These are phyloP conservation scores for Yamadazyma sp. DNA, from an alignment of 1,139 yeast genomes.

Conservation along the genomic window DNA sequence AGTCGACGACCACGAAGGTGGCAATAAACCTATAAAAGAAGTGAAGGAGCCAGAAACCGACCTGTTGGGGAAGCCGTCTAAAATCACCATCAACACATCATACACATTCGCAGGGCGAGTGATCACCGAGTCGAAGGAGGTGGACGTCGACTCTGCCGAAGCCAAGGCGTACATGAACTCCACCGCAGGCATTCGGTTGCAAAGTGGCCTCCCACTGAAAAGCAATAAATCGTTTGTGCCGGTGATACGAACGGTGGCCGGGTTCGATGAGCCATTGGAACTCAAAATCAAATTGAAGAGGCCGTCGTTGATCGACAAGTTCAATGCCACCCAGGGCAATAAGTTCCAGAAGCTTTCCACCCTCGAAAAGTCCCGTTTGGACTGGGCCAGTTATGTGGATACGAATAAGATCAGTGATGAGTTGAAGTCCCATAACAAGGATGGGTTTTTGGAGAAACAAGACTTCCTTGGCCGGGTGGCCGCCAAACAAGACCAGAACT, in stretches of 20 bases:
- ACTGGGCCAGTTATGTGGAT: conserved; percentile 96
- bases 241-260: conserved; percentile 37
- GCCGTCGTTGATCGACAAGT: conserved; percentile 72
- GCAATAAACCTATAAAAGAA: too few species aligned
- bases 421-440: conserved; percentile 70
- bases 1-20: conserved; percentile 24
- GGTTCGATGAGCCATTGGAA: conserved; percentile 30
- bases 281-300: conserved; percentile 55
- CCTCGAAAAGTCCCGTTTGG: conserved; percentile 85
- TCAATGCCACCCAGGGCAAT: conserved; percentile 30
- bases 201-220: conserved; percentile 7
- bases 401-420: conserved; percentile 82
- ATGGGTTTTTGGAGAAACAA: conserved; percentile 87
- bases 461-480: conserved; percentile 84
- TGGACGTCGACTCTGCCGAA: conserved; percentile 76
- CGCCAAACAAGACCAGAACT: conserved; percentile 59
- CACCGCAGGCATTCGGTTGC: conserved; percentile 21
- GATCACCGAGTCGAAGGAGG: conserved; percentile 74
- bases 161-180: conserved; percentile 79
- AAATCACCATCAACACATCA: conserved; percentile 69
- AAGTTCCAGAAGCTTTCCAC: conserved; percentile 75
- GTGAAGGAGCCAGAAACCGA: conserved; percentile 8
- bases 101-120: conserved; percentile 90
- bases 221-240: conserved; percentile 31
- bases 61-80: conserved; percentile 20